Evolutionary conservation across 108 stramenopile species (phyloP).

Genomic region (Fragilaria radians): DNA sequence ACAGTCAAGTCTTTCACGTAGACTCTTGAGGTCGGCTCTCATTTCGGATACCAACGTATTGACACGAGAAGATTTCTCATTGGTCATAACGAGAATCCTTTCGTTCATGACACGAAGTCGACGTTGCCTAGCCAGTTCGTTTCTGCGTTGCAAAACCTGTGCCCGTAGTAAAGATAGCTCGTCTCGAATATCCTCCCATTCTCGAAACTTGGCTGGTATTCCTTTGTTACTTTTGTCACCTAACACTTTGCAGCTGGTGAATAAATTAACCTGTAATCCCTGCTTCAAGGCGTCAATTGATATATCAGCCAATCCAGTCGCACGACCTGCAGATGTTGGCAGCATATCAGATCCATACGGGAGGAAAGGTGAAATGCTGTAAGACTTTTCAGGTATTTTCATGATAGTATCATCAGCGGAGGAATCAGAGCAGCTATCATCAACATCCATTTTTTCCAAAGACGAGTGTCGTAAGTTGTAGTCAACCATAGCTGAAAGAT

Average conservation of each 20-base stretch:
- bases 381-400: not conserved
- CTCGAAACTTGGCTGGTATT: constrained; percentile 37
- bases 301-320: constrained; percentile 31
- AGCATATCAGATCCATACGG: constrained; percentile 61
- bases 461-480: constrained; percentile 1
- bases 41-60: constrained; percentile 69
- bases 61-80: constrained; percentile 46
- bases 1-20: constrained; percentile 55
- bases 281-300: constrained; percentile 44
- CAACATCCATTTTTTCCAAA: constrained; percentile 9
- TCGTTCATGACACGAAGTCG: constrained; percentile 64
- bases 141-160: constrained; percentile 50
- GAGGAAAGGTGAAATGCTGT: constrained; percentile 8
- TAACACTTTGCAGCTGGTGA: constrained; percentile 36
- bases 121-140: constrained; percentile 60
- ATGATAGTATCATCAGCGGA: constrained; percentile 6
- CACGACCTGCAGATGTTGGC: constrained; percentile 49
- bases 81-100: constrained; percentile 32
- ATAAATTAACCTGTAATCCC: constrained; percentile 38
- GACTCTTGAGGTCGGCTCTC: constrained; percentile 64
- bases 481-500: constrained; percentile 39
- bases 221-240: constrained; percentile 43
- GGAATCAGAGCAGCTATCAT: constrained; percentile 6
- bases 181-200: constrained; percentile 52
- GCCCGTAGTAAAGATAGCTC: constrained; percentile 46